Evolutionary conservation across 768 basidiomycete genomes (phyloP), one percentile per base, ranked within the genome.

Genomic region (Grammothele lineata): DNA sequence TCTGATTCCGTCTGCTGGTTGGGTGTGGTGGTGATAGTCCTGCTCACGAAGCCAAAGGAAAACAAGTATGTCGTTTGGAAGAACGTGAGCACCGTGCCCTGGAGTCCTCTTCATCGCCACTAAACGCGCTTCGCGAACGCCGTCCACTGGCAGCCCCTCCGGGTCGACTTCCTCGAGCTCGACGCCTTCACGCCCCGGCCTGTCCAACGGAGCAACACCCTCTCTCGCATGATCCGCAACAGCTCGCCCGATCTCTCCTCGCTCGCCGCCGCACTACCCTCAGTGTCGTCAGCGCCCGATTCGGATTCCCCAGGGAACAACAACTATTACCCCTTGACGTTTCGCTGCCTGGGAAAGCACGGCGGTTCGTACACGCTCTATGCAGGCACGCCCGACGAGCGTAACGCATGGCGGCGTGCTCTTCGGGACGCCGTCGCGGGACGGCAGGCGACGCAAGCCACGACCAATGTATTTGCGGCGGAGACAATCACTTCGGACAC

Each of bases 351-450:
- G 38, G 75, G 73, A 17, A 66, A 72, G 19, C 65, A 68, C 26
- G 70, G 72, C 3, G 74, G 72, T 3, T 59, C 68, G 37, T 73
- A 75, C 43, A 70, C 70, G 11, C 59, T 76, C n/a, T 77, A 72
- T 60, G 68, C 74, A 15, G 71, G 74, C 33, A 64, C 67, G 1
- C 54, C 60, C 5, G 62, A 65, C 3, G 63, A 60, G 4, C 62
- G 75, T 7, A 51, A 57, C 10, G 70, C 71, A 42, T 78, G 77
- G 77, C 64, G 70, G 47, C 56, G 62, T 36, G 70, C 68, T 54
- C 59, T 77, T 3, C 59, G 68, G 24, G 70, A 73, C 50, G 76
- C 75, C n/a, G 65, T 72, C 44, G 66, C 64, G 10, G 49, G 71
- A 14, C 62, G 74, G 12, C 56, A 50, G 19, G 66, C 66, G 21